Conservation (phyloP, 257 asterid genomes). For the Hygrophila difformis region DNA sequence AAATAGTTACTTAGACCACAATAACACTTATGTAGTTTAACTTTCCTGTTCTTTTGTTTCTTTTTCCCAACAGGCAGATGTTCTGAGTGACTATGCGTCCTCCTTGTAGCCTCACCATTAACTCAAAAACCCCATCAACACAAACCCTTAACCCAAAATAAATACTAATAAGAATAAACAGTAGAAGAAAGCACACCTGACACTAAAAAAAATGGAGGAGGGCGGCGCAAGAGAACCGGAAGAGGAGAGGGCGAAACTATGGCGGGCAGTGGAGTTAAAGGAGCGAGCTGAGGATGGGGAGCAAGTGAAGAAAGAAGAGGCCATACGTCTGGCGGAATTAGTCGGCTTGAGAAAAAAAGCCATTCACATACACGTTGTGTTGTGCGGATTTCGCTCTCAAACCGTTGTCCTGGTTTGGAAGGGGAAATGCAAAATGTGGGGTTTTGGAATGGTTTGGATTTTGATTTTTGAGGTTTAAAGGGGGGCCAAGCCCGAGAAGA, state of each 20-base stretch:
- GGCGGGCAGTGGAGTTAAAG: slow-evolving; percentile 21
- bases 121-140: slow-evolving; percentile 3
- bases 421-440: slow-evolving; percentile 19
- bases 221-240: slow-evolving; percentile 25
- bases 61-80: too few relatives aligned
- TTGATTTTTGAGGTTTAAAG: too few relatives aligned
- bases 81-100: too few relatives aligned
- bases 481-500: too few relatives aligned
- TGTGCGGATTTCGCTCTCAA: slow-evolving; percentile 8
- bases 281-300: slow-evolving; percentile 24
- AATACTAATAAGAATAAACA: not conserved
- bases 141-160: not conserved
- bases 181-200: slow-evolving; percentile 23
- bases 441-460: too few relatives aligned
- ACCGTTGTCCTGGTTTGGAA: slow-evolving; percentile 6
- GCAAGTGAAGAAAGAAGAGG: slow-evolving; percentile 28
- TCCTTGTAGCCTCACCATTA: too few relatives aligned
- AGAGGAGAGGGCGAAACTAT: slow-evolving; percentile 15
- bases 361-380: slow-evolving; percentile 26
- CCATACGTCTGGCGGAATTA: slow-evolving; percentile 39
- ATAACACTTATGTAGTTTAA: too few relatives aligned
- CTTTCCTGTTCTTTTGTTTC: too few relatives aligned
- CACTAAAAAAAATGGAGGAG: slow-evolving; percentile 17
- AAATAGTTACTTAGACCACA: not conserved
- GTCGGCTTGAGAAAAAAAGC: slow-evolving; percentile 44